Base-by-base conservation (phyloP, 2,329 filamentous ascomycete genomes). In the Botryotinia calthae region DNA sequence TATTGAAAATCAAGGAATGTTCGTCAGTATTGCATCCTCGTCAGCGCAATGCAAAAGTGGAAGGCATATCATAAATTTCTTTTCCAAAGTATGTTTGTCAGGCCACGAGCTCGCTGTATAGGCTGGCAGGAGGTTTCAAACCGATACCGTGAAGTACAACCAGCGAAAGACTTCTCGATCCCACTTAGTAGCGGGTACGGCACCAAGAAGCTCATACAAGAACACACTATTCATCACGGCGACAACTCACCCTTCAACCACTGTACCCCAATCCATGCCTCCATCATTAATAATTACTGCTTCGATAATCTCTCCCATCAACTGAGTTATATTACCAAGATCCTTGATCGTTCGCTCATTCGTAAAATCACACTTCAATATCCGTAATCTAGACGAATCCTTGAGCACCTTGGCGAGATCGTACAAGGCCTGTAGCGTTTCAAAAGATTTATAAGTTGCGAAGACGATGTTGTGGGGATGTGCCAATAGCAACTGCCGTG, bases 291-390 rank as follows among this genome's bases (percentile, higher is more conserved):
- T 22, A n/a, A 71, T 31, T 5, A 66, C 69, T 2, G 69, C 8
- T 7, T 71, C 59, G 2, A 71, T 8, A 58, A 3, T 34, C 2
- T 25, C 12, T 2, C 1, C 12, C 9, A 44, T 20, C 44, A 44
- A 66, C 3, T 16, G 10, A n/a, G 86, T 80, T 88, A 89, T 76
- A 84, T 82, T 9, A 88, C 84, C 64, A 87, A 79, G 76, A 14
- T 18, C 46, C 72, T 80, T 80, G 54, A 89, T 87, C 79, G 85
- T 88, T 42, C 81, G 79, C 74, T 87, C 86, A 48, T 82, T 82
- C 28, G 85, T 79, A n/a, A 89, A 83, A 80, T 89, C 87, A 79
- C 86, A 88, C 70, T 84, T 81, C 72, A 79, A 31, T 7, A 76
- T 74, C 4, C 58, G 76, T 10, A 79, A 66, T 34, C 34, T 65